Evolutionary conservation across 257 asterid genomes (phyloP), one percentile per base, ranked within the genome.

Genomic region (Linderniella brevidens): DNA sequence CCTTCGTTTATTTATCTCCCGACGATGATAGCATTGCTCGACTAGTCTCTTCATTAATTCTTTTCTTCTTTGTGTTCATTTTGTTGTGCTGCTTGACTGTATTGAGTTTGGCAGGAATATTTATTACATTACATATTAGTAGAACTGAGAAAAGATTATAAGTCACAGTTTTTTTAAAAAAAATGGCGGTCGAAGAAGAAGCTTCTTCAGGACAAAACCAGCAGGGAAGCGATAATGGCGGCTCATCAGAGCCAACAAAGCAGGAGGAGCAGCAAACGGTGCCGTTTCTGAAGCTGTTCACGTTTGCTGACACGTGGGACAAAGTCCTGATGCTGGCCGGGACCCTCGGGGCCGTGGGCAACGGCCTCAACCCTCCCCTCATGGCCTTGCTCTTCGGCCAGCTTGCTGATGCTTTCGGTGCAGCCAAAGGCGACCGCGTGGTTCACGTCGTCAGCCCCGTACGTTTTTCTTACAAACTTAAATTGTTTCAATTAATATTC

Each of bases 261-360:
- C 8, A 20, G 1, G 38, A 17, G n/a, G 37, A 4, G 35, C 57
- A 4, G 35, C 57, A 53, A 8, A 48, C 36, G 7, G 61, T 68
- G 47, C 52, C 71, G 0, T 66, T 67, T 36, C 35, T 49, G 59
- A 53, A 73, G 62, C 60, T 72, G 18, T 76, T 76, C 55, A 39
- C 66, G 9, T 67, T 59, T 57, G 66, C 85, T 19, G 85, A 69
- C 62, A 51, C 54, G 13, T 18, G 0, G 48, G 80, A 76, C 63
- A 60, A 52, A 25, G 0, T 67, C 37, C 43, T 72, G 64, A 76
- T 76, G 75, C 20, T 38, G 5, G 47, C 56, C 8, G 85, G 80
- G 11, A 48, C 77, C n/a, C 17, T 66, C 25, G 77, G 65, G 29
- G 72, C 80, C 62, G 37, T 64, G 18, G 75, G 54, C 8, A 53